These are phyloP conservation scores for Penicillium sp. DNA, from an alignment of 2,329 filamentous ascomycete species.

Conservation along the genomic window DNA sequence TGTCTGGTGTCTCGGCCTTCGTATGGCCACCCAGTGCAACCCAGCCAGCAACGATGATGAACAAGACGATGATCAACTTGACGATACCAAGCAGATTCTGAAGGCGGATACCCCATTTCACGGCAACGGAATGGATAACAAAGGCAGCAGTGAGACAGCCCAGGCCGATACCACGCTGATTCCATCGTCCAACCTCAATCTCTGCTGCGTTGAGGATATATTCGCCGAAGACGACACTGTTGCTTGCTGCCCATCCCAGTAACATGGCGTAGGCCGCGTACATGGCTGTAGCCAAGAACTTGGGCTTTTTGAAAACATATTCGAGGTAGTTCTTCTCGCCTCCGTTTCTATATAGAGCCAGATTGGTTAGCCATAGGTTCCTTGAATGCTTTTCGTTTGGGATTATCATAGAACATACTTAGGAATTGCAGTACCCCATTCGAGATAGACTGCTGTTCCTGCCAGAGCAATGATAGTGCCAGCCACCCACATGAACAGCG, in stretches of 20 bases:
- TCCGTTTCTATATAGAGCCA: constrained; percentile 42
- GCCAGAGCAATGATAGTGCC: constrained; percentile 51
- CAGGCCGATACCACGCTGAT: constrained; percentile 51
- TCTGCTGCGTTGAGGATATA: constrained; percentile 52
- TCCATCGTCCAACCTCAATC: constrained; percentile 47
- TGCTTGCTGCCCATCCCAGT: constrained; percentile 53
- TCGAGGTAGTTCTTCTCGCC: constrained; percentile 58
- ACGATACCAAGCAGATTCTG: constrained; percentile 52
- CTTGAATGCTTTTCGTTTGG: neutral
- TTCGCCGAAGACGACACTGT: constrained; percentile 54
- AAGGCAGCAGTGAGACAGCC: constrained; percentile 50
- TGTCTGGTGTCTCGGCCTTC: constrained; percentile 38
- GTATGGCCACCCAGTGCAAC: constrained; percentile 43
- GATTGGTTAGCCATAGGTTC: neutral
- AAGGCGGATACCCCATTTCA: constrained; percentile 49
- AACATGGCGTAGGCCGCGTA: constrained; percentile 54
- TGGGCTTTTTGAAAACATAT: constrained; percentile 52
- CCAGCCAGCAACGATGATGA: constrained; percentile 47
- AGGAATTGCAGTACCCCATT: constrained; percentile 53
- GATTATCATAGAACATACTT: constrained; percentile 27
- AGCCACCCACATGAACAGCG: constrained; percentile 51
- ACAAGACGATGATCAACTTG: constrained; percentile 51
- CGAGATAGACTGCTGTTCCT: constrained; percentile 47
- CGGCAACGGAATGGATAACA: constrained; percentile 48
- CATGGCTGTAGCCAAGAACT: constrained; percentile 54